phyloP scores from a whole-genome alignment of 139 green algal species.

The Desmodesmus armatus region DNA sequence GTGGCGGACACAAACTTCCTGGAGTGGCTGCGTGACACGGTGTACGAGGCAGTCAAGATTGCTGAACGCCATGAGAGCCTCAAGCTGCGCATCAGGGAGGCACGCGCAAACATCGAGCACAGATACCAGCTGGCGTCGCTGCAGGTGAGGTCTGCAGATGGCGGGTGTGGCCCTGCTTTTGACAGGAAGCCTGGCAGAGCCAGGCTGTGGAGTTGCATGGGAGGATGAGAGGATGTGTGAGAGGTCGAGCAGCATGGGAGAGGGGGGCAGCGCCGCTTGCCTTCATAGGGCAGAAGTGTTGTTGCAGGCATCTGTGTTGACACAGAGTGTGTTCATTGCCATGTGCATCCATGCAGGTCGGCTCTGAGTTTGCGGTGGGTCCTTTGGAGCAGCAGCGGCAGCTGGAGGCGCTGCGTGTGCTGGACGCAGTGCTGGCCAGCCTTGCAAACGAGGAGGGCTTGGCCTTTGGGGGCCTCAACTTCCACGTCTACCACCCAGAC shows the following conservation, averaged over 20 bases:
- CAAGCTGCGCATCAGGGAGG: constrained; percentile 69
- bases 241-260: no score
- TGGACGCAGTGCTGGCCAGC: constrained; percentile 56
- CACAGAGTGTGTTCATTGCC: no score
- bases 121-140: constrained; percentile 73
- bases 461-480: constrained; percentile 65
- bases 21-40: constrained; percentile 78
- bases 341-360: constrained; percentile 72
- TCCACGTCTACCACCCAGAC: constrained; percentile 81
- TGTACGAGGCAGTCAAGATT: constrained; percentile 76
- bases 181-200: no score
- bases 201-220: no score
- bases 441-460: constrained; percentile 41
- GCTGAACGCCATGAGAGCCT: constrained; percentile 81
- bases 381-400: constrained; percentile 75
- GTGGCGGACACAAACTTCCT: constrained; percentile 73
- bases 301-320: no score
- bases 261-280: no score
- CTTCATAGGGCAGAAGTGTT: no score
- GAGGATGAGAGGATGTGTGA: no score
- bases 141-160: constrained; percentile 67
- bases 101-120: constrained; percentile 69
- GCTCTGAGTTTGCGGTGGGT: constrained; percentile 73
- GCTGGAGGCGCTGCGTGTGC: constrained; percentile 72
- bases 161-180: no score